phyloP scores from a whole-genome alignment of 148 eudicot species.

The Rhododendron ferrugineum region DNA sequence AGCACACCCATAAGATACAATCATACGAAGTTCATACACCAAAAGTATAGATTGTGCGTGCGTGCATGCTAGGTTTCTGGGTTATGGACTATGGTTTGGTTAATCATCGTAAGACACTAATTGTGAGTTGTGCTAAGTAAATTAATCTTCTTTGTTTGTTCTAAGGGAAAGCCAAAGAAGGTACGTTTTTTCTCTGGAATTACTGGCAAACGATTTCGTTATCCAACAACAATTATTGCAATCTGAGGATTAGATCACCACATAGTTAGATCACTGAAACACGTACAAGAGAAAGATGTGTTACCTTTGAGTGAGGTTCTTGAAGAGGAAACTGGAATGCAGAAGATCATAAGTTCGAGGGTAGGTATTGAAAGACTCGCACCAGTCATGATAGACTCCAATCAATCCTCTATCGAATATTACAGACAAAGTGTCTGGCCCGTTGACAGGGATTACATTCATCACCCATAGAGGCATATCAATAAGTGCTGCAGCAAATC shows the following conservation, averaged over 20 bases:
- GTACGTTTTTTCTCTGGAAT: not conserved
- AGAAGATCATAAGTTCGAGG: slow-evolving; percentile 88
- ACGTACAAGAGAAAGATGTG: not conserved
- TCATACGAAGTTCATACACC: not conserved
- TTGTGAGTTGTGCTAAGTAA: not conserved
- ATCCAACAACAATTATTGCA: not conserved
- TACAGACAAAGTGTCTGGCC: slow-evolving; percentile 64
- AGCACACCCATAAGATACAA: not conserved
- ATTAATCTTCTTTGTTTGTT: not conserved
- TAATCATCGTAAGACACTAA: not conserved
- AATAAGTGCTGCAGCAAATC: slow-evolving; percentile 81
- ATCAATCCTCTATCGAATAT: slow-evolving; percentile 91
- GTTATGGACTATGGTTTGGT: not conserved
- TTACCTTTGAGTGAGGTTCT: slow-evolving; percentile 62
- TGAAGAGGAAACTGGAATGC: slow-evolving; percentile 76
- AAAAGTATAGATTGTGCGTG: not conserved
- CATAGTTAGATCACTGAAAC: not conserved
- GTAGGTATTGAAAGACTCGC: slow-evolving; percentile 92
- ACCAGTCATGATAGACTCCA: slow-evolving; percentile 94
- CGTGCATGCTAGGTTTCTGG: not conserved
- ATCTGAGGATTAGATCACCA: not conserved
- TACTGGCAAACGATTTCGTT: not conserved
- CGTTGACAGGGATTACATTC: slow-evolving; percentile 82
- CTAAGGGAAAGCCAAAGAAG: not conserved
- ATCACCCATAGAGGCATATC: slow-evolving; percentile 80